phyloP scores from a whole-genome alignment of 306 rosid species.

The Quercus dentata region DNA sequence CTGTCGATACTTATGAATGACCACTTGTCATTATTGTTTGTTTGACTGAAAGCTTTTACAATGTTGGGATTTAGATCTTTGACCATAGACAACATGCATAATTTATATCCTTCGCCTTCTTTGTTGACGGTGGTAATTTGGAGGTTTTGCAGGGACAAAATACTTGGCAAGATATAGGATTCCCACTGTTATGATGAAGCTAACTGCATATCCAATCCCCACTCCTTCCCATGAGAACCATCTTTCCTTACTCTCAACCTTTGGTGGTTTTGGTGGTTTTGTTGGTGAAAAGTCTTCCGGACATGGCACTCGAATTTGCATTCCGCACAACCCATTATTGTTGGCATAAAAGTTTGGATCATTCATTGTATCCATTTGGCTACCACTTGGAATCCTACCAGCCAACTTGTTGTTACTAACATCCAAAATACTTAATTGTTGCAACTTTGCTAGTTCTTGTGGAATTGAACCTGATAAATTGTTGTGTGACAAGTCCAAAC shows the following conservation, averaged over 20 bases:
- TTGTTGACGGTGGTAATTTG: not conserved
- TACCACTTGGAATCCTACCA: conserved; percentile 19
- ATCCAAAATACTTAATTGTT: not conserved
- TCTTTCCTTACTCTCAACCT: not conserved
- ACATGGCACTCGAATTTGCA: not conserved
- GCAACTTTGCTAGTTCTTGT: too few relatives aligned
- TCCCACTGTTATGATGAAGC: conserved; percentile 14
- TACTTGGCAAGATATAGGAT: not conserved
- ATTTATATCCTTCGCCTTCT: conserved; percentile 4
- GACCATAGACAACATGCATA: not conserved
- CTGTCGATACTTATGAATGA: not conserved
- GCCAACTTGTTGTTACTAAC: conserved; percentile 22
- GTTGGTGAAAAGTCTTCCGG: conserved; percentile 1
- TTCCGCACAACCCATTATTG: too few relatives aligned
- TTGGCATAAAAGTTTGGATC: too few relatives aligned
- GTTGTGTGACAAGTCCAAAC: conserved; percentile 1
- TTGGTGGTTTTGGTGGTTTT: not conserved
- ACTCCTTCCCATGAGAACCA: conserved; percentile 24
- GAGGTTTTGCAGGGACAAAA: not conserved
- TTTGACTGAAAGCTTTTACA: not conserved
- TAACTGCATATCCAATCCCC: conserved; percentile 22
- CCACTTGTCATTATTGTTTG: not conserved
- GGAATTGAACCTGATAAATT: too few relatives aligned
- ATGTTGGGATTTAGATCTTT: not conserved
- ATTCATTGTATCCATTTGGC: conserved; percentile 17